Conservation (phyloP, 106 monocot genomes). For the Allium fistulosum region DNA sequence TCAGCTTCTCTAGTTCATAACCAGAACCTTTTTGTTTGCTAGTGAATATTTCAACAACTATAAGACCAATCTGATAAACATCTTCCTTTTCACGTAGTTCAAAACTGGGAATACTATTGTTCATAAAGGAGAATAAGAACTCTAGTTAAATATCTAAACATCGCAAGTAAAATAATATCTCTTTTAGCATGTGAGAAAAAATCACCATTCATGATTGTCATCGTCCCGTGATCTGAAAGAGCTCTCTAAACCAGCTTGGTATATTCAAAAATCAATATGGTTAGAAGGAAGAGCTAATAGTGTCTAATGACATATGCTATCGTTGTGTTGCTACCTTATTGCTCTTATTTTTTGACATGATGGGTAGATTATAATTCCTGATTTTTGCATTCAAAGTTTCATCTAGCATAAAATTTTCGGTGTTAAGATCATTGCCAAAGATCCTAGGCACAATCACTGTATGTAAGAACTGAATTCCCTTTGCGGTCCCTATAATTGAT, state of each 20-base stretch:
- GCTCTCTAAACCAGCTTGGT: conserved; percentile 47
- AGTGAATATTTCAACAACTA: conserved; percentile 57
- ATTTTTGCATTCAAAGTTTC: conserved; percentile 87
- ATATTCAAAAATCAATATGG: background rate
- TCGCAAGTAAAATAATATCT: background rate
- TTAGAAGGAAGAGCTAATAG: background rate
- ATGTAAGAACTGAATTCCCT: conserved; percentile 87
- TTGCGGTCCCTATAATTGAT: conserved; percentile 72
- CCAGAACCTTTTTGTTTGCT: conserved; percentile 25
- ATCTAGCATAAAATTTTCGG: conserved; percentile 75
- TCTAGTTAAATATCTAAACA: background rate
- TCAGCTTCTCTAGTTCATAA: conserved; percentile 26
- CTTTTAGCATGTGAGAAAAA: background rate
- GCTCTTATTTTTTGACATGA: conserved; percentile 41
- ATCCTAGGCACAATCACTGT: conserved; percentile 59
- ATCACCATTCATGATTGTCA: conserved; percentile 35
- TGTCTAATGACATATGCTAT: background rate
- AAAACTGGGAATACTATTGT: conserved; percentile 20
- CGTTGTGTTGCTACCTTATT: conserved; percentile 29
- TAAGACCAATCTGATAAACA: conserved; percentile 52
- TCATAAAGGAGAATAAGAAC: background rate
- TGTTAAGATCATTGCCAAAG: too few relatives aligned
- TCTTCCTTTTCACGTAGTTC: conserved; percentile 48
- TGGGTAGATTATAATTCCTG: too few relatives aligned
- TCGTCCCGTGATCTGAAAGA: conserved; percentile 37